Percentiles rank a stretch among this genome's conserved stretches.
phyloP scores from a whole-genome alignment of 2,329 filamentous ascomycete species.

The Cadophora luteo-olivacea region DNA sequence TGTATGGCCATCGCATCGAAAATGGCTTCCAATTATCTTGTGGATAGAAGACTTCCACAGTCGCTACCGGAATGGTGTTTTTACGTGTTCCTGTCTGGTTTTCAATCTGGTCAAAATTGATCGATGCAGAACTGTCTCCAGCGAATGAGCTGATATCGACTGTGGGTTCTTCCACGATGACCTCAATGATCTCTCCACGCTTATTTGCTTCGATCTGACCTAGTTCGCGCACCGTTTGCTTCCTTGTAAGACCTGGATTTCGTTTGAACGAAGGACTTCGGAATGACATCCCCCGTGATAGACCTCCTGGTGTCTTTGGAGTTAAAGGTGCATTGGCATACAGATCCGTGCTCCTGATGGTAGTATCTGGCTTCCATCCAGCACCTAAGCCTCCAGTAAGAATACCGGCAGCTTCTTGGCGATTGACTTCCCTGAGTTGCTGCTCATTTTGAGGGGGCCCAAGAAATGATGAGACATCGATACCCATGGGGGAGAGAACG shows the following conservation, averaged over 20 bases:
- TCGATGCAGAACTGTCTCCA: conserved; percentile 30
- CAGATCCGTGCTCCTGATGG: conserved; percentile 58
- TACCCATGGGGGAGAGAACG: conserved; percentile 31
- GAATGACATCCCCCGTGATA: conserved; percentile 32
- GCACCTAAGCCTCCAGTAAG: conserved; percentile 65
- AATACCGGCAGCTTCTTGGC: conserved; percentile 56
- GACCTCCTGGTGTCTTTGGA: conserved; percentile 20
- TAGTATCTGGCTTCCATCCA: conserved; percentile 57
- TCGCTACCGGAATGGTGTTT: conserved; percentile 40
- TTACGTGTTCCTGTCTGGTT: conserved; percentile 36
- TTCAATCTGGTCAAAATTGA: conserved; percentile 33
- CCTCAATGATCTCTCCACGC: conserved; percentile 64
- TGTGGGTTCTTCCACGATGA: conserved; percentile 54
- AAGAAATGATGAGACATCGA: conserved; percentile 41
- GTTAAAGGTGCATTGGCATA: conserved; percentile 44
- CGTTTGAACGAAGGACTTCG: conserved; percentile 35
- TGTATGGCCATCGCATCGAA: conserved; percentile 68
- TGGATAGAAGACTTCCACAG: conserved; percentile 62
- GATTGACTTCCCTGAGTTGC: conserved; percentile 36
- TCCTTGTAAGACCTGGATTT: conserved; percentile 38
- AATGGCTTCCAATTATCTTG: conserved; percentile 72
- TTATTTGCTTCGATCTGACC: conserved; percentile 66
- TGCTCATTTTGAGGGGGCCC: conserved; percentile 37
- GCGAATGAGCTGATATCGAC: conserved; percentile 41
- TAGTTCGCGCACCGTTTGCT: conserved; percentile 54